Base-by-base conservation (phyloP, 305 asterid genomes). In the Fraxinus platypoda region DNA sequence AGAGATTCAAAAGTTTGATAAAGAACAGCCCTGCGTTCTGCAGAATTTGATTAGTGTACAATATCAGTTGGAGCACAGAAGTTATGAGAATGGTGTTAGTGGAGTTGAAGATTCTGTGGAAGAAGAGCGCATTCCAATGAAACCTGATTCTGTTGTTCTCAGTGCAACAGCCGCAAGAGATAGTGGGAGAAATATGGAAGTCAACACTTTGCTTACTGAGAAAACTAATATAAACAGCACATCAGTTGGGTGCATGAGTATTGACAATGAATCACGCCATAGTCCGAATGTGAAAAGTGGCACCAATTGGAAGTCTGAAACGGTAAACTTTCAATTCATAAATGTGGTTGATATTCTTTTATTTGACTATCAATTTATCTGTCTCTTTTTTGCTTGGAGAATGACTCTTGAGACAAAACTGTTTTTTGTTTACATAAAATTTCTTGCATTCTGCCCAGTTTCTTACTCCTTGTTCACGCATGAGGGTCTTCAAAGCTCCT, bases 381-480 rank as follows among this genome's bases (percentile, higher is more conserved):
- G 12, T 13, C 31, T 5, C 21, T 31, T 23, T 12, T 30, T 52
- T 62, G 59, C 35, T 71, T 78, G 84, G 75, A 66, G 66, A 66
- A 68, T n/a, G 66, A 15, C 59, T 37, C 3, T 73, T 35, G 19
- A 66, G 52, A 46, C n/a, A 35, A 2, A 76, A 37, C 59, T 80
- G 76, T 30, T 26, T 34, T 33, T 73, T 78, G 68, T 74, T 82
- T 64, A 54, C 64, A 19, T 83, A 28, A 77, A 23, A 59, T 82
- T 3, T 54, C 25, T 84, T 83, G 54, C n/a, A 19, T 57, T 78
- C 49, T 33, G 76, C 52, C 31, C 90, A 94, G 98, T 89, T 86
- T 83, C 91, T 91, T 71, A 87, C 86, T 86, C 95, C 93, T 49
- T 89, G 93, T 81, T 90, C 96, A 35, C 93, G 86, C 37, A 76